Evolutionary conservation across 192 early-diverging fungal genomes (phyloP).

Genomic region (Dissophora ornata): DNA sequence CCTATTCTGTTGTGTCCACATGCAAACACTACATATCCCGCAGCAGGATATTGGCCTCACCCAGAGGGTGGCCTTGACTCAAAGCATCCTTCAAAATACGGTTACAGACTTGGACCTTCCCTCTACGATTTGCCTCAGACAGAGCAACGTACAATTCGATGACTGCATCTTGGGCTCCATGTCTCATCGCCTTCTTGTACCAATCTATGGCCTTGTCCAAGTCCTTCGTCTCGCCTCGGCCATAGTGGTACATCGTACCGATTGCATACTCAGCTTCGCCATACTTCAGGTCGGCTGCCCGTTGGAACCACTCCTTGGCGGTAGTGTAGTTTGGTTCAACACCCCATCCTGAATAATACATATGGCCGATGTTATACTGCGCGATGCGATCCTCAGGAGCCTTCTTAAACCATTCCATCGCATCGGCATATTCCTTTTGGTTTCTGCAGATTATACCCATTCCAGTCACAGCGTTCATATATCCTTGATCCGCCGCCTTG

Average conservation of each 20-base stretch:
- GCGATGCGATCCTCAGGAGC: not conserved
- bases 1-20: too few relatives aligned
- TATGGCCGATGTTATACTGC: not conserved
- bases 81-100: not conserved
- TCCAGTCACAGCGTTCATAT: not conserved
- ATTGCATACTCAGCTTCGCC: not conserved
- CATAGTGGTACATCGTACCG: not conserved
- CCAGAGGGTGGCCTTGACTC: not conserved
- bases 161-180: not conserved
- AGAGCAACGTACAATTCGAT: not conserved
- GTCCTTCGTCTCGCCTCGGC: not conserved
- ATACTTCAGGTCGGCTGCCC: not conserved
- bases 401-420: not conserved
- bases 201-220: not conserved
- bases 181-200: not conserved
- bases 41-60: not conserved
- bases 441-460: not conserved
- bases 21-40: conserved; percentile 2
- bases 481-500: conserved; percentile 13
- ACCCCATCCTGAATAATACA: not conserved
- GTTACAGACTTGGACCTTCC: not conserved
- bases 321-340: not conserved
- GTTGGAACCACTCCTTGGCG: conserved; percentile 1
- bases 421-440: not conserved
- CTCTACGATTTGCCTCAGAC: not conserved